Evolutionary conservation across 2,329 filamentous ascomycete genomes (phyloP).

Genomic region (Huntiella bhutanensis): DNA sequence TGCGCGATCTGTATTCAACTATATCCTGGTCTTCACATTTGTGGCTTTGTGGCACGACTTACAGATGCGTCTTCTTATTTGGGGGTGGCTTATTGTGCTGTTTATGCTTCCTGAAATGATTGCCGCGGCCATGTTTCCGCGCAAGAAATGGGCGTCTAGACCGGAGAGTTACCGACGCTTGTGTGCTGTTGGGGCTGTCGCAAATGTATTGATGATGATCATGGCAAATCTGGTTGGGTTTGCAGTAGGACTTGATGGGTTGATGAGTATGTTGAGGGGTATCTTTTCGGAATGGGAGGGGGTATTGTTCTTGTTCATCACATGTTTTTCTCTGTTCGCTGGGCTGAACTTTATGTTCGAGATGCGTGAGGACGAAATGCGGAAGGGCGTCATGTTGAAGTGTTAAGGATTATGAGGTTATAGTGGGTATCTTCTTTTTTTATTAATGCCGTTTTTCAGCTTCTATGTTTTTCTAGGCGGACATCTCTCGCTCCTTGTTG

Average conservation of each 20-base stretch:
- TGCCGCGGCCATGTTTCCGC: slow-evolving; percentile 52
- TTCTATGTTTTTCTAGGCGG: not conserved
- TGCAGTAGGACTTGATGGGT: slow-evolving; percentile 73
- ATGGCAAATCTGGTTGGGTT: slow-evolving; percentile 87
- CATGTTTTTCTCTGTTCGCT: slow-evolving; percentile 60
- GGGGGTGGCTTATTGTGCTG: slow-evolving; percentile 90
- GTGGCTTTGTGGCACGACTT: slow-evolving; percentile 98
- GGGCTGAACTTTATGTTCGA: slow-evolving; percentile 95
- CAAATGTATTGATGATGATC: slow-evolving; percentile 89
- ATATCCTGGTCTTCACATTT: slow-evolving; percentile 79
- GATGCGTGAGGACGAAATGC: slow-evolving; percentile 64
- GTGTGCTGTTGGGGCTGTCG: slow-evolving; percentile 62
- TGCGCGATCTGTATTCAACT: slow-evolving; percentile 50
- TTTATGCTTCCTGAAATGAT: slow-evolving; percentile 84
- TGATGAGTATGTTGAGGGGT: slow-evolving; percentile 55
- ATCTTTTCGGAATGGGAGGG: slow-evolving; percentile 62
- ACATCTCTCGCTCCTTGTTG: not conserved
- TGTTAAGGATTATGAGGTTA: slow-evolving; percentile 34
- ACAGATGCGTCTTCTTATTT: slow-evolving; percentile 71
- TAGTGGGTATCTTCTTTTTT: not conserved
- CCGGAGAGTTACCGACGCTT: slow-evolving; percentile 62
- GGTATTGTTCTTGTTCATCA: slow-evolving; percentile 49
- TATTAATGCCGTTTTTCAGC: not conserved
- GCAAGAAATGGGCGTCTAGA: slow-evolving; percentile 45
- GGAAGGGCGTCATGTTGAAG: slow-evolving; percentile 65